phyloP scores from a whole-genome alignment of 140 eudicot species.

The Flaveria floridana region DNA sequence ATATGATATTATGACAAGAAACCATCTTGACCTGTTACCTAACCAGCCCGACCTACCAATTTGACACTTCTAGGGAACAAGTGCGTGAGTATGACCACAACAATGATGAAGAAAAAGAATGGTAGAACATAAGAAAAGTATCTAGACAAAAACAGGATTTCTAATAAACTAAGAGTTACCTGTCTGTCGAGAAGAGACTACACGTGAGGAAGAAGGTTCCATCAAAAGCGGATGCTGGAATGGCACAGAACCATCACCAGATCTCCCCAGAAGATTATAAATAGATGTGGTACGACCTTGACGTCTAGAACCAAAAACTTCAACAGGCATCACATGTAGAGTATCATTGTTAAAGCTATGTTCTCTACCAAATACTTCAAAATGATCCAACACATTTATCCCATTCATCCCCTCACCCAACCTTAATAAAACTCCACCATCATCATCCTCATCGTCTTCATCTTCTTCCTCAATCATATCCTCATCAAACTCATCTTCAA shows the following conservation, averaged over 20 bases:
- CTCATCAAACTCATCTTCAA: conserved; percentile 92
- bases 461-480: conserved; percentile 96
- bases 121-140: not conserved
- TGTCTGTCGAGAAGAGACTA: conserved; percentile 59
- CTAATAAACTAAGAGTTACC: conserved; percentile 35
- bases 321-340: conserved; percentile 96
- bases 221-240: conserved; percentile 83
- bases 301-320: conserved; percentile 88
- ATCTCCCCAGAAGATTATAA: conserved; percentile 83
- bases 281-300: conserved; percentile 95
- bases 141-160: not conserved
- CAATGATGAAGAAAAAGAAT: not conserved
- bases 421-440: conserved; percentile 79
- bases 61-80: not conserved
- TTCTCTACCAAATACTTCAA: conserved; percentile 92
- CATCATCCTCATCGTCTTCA: conserved; percentile 87
- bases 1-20: no score
- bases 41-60: not conserved
- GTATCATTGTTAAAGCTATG: conserved; percentile 66
- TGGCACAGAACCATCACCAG: conserved; percentile 58
- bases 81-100: not conserved
- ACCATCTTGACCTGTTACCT: not conserved
- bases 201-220: conserved; percentile 66
- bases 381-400: conserved; percentile 90
- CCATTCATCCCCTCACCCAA: conserved; percentile 93